phyloP scores from a whole-genome alignment of 1,139 yeast species.

The Yamadazyma epiphylla region DNA sequence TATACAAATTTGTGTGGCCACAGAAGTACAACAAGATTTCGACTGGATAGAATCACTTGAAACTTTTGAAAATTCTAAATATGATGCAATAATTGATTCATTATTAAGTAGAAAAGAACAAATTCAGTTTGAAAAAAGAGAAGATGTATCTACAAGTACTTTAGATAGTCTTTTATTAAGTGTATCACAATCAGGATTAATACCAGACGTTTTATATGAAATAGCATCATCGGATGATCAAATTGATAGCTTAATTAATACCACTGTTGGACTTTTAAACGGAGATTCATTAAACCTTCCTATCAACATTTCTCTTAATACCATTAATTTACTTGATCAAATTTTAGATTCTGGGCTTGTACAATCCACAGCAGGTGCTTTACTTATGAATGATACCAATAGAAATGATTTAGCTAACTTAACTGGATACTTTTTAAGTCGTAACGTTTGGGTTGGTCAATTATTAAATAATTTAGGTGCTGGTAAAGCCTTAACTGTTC shows the following conservation, averaged over 20 bases:
- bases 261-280: conserved; percentile 12
- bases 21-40: conserved; percentile 1
- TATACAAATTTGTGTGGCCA: too few relatives aligned
- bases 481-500: conserved; percentile 26
- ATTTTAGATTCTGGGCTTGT: conserved; percentile 25
- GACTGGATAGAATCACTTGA: conserved; percentile 11
- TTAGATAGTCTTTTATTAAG: conserved; percentile 19
- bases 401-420: conserved; percentile 21
- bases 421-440: conserved; percentile 22
- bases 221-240: conserved; percentile 21
- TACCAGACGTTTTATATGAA: conserved; percentile 25
- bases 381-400: conserved; percentile 28
- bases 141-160: conserved; percentile 12
- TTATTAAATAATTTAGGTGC: conserved; percentile 29
- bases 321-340: conserved; percentile 14
- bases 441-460: conserved; percentile 25
- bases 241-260: conserved; percentile 21
- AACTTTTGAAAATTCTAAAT: conserved; percentile 7
- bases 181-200: conserved; percentile 26
- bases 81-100: conserved; percentile 8
- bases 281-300: conserved; percentile 7
- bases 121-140: conserved; percentile 14
- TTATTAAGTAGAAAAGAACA: conserved; percentile 9
- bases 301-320: conserved; percentile 20
- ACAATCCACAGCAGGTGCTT: conserved; percentile 18